These are phyloP conservation scores for Solanum bulbocastanum DNA, from an alignment of 257 asterid genomes.

Conservation along the genomic window DNA sequence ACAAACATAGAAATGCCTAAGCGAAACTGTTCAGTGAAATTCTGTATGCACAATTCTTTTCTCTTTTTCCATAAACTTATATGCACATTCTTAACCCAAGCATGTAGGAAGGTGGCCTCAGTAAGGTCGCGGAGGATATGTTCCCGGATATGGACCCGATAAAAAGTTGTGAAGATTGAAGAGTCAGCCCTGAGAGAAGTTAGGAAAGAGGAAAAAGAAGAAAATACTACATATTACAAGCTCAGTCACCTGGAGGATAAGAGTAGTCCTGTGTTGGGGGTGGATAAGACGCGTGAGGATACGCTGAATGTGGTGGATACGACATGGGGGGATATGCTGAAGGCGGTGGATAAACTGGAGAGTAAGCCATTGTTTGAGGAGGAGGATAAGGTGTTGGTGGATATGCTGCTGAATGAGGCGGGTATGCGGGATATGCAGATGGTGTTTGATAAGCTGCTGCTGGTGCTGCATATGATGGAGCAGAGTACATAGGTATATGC, in stretches of 20 bases:
- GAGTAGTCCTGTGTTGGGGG: conserved; percentile 17
- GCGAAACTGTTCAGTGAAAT: neutral
- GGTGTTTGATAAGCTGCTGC: conserved; percentile 11
- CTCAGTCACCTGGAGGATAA: conserved; percentile 29
- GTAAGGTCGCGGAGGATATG: conserved; percentile 35
- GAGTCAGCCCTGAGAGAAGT: neutral
- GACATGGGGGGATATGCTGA: conserved; percentile 5
- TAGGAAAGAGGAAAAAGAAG: neutral
- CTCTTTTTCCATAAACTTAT: neutral
- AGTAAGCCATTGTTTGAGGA: conserved; percentile 11
- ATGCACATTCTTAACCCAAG: neutral
- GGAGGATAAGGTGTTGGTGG: conserved; percentile 15
- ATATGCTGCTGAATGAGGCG: conserved; percentile 17
- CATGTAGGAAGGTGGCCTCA: conserved; percentile 6
- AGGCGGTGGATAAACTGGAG: neutral
- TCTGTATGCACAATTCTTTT: neutral
- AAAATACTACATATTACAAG: neutral
- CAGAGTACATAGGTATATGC: conserved; percentile 12
- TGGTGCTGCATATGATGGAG: conserved; percentile 15
- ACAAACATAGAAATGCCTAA: neutral
- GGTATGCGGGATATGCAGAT: conserved; percentile 20
- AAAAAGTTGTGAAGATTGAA: neutral
- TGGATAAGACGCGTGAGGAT: conserved; percentile 13
- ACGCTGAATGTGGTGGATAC: neutral
- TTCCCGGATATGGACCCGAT: conserved; percentile 31